Evolutionary conservation across 495 filamentous ascomycete genomes (phyloP), one percentile per base, ranked within the genome.

Genomic region (Hyaloscypha hepaticicola): DNA sequence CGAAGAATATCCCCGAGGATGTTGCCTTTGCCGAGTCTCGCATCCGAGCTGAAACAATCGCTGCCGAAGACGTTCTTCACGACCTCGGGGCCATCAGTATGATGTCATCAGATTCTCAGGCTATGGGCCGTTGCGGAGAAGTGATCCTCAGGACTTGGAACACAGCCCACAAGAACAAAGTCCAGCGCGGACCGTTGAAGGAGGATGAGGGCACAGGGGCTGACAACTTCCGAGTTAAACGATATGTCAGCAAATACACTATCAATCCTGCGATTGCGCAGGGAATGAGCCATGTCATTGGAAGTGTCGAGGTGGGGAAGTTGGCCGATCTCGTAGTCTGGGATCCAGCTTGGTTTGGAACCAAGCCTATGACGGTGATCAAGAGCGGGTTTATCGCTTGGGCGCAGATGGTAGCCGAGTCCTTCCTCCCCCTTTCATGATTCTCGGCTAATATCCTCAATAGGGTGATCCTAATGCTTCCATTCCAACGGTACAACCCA

Each of bases 81-180:
- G 95, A 99, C 67, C 79, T 97, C 0, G 95, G 95, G 51, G 95
- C 95, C 34, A 97, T 99, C 78, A 90, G 87, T 73, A 99, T 99
- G 96, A 97, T 99, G 94, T 90, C 87, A 53, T 92, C 88, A 3
- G 95, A 99, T 78, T 95, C 90, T 19, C 95, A 99, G 77, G 95
- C 95, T 56, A 99, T 99, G 95, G 95, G 95, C 60, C 89, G 95
- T 51, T 96, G 91, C 73, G 95, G 95, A 61, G 95, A 99, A 76
- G 95, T 99, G 52, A 87, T 99, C 65, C 80, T 96, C 53, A 86
- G 95, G 16, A 99, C 96, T 0, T 99, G 95, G 95, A 92, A 97
- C 75, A 99, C 95, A 2, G 95, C 95, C 0, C 93, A 96, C 77
- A 99, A 99, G 84, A 99, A 99, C 73, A 97, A 96, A 76, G 70